phyloP scores from a whole-genome alignment of 768 basidiomycete species.

The Coprinopsis sp. region DNA sequence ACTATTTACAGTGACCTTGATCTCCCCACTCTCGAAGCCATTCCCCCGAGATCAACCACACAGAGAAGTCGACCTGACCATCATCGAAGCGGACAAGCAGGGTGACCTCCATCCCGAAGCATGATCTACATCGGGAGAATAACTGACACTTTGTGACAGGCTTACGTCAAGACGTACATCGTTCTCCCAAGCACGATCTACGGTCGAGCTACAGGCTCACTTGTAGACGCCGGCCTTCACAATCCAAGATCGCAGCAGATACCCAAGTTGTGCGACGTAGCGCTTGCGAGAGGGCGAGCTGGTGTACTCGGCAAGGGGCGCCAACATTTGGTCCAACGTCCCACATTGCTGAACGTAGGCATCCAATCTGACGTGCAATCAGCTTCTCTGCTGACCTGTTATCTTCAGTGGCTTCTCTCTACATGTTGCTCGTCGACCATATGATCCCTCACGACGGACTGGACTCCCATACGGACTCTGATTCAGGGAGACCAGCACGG shows the following conservation, averaged over 20 bases:
- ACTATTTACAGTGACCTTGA: slow-evolving; percentile 48
- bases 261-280: slow-evolving; percentile 37
- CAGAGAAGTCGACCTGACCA: slow-evolving; percentile 43
- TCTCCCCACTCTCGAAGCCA: slow-evolving; percentile 35
- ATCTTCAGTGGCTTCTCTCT: slow-evolving; percentile 40
- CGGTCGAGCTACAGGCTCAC: slow-evolving; percentile 39
- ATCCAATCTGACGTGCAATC: neutral
- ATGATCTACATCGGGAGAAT: neutral
- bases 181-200: slow-evolving; percentile 52
- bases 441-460: slow-evolving; percentile 20
- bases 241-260: slow-evolving; percentile 50
- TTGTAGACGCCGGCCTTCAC: slow-evolving; percentile 48
- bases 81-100: slow-evolving; percentile 44
- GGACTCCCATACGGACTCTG: neutral
- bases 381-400: neutral
- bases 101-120: slow-evolving; percentile 24
- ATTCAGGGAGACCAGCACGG: neutral
- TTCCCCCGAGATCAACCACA: slow-evolving; percentile 44
- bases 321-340: slow-evolving; percentile 51
- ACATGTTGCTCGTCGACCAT: slow-evolving; percentile 36
- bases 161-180: slow-evolving; percentile 49
- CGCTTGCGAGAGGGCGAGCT: slow-evolving; percentile 39
- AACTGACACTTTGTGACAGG: slow-evolving; percentile 17
- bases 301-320: slow-evolving; percentile 50
- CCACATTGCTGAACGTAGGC: slow-evolving; percentile 48